Base-by-base conservation (phyloP, 139 green algal genomes). In the Micromonas pusilla region DNA sequence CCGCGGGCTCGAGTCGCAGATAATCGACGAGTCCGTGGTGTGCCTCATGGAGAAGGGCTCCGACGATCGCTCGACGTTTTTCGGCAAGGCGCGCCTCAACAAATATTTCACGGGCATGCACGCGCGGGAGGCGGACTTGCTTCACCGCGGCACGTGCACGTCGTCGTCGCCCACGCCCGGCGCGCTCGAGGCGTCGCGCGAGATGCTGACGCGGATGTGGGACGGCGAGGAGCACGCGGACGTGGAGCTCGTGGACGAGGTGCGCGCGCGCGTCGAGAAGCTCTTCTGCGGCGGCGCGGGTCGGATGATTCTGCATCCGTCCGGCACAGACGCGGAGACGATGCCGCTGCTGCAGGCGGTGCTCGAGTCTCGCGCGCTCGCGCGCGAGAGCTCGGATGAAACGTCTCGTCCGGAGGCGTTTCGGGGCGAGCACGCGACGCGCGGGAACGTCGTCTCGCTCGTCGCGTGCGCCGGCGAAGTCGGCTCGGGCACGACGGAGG, bases 51-150 rank as follows among this genome's bases (percentile, higher is more conserved):
- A 78, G 72, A 78, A 78, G 72, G 72, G 72, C 28, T 53, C n/a
- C 72, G 72, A 78, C 53, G 72, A 78, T 52, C 39, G 72, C 52
- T 70, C 52, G 4, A 28, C 68, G 3, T 78, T 78, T 45, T 38
- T 5, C n/a, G 72, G 72, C 16, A 3, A 38, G 21, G 52, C 21
- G 20, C 53, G 52, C 72, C 16, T 68, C 25, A 78, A 78, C 45
- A 78, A 78, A 45, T 78, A 78, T 45, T 62, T 39, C 72, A 78
- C 72, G 20, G 72, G 72, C 72, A 78, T 78, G 72, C n/a, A 26
- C 52, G 34, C 72, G n/a, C 32, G 52, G 3, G n/a, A 39, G 23
- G 20, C 26, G 20, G 45, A 66, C n/a, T 38, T 67, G 21, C 38
- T 78, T 4, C 52, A 78, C 45, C 72, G 72, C 53, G 72, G 72